Percentiles rank a stretch among this genome's conserved stretches.
These are phyloP conservation scores for Miscanthus lutarioriparius DNA, from an alignment of 176 grass and related monocot species.

Conservation along the genomic window DNA sequence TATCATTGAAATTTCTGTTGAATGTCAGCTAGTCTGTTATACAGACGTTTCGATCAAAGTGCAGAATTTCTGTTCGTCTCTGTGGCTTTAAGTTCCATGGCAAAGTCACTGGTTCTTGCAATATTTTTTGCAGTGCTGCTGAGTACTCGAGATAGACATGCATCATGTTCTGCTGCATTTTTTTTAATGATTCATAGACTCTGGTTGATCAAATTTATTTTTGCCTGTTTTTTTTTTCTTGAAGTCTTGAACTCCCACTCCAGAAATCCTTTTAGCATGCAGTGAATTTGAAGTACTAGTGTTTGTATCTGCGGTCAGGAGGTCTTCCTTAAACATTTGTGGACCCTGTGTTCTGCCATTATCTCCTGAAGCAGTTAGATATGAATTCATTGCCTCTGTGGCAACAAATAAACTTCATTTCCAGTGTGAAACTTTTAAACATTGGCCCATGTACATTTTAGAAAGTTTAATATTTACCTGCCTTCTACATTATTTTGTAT, in stretches of 20 bases:
- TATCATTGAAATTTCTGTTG: not conserved
- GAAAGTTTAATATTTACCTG: not conserved
- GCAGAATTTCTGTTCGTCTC: not conserved
- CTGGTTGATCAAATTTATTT: not conserved
- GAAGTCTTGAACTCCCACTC: not conserved
- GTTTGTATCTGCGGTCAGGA: not conserved
- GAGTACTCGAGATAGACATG: not conserved
- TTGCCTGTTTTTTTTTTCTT: not conserved
- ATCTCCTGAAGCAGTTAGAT: not conserved
- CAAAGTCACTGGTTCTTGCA: not conserved
- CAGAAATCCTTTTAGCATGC: not conserved
- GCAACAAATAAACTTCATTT: not conserved
- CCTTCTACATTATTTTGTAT: not conserved
- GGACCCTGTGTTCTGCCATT: not conserved
- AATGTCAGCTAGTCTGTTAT: not conserved
- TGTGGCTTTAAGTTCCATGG: not conserved
- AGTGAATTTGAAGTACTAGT: not conserved
- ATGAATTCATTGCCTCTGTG: not conserved
- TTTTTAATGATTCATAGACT: not conserved
- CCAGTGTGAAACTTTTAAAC: not conserved
- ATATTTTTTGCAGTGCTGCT: not conserved
- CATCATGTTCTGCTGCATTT: not conserved
- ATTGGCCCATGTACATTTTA: not conserved
- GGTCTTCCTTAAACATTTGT: not conserved
- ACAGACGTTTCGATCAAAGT: not conserved